Percentiles rank a stretch among this genome's conserved stretches.
Evolutionary conservation across 2,329 filamentous ascomycete species (phyloP).

Genomic region (Cercospora brassicicola): DNA sequence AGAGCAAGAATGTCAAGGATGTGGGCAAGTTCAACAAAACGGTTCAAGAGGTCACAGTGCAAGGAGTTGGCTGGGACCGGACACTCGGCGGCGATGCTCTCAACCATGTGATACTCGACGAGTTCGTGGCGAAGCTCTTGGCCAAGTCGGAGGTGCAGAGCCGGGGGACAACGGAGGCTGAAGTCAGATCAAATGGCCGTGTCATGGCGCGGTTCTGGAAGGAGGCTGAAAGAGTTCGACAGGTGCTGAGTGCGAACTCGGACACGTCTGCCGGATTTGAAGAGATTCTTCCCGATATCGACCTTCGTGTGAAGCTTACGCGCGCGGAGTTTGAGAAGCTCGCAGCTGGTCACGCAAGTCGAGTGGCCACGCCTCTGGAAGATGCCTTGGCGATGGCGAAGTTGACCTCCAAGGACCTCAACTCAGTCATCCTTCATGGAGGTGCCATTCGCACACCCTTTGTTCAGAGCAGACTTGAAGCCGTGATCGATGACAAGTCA

Average conservation of each 20-base stretch:
- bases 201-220: conserved; percentile 89
- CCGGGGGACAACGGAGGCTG: conserved; percentile 60
- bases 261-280: conserved; percentile 81
- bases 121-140: conserved; percentile 80
- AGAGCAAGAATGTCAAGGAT: conserved; percentile 86
- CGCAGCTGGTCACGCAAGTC: conserved; percentile 64
- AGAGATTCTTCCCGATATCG: conserved; percentile 84
- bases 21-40: conserved; percentile 94
- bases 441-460: conserved; percentile 89
- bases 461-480: conserved; percentile 84
- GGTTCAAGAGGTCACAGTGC: conserved; percentile 86
- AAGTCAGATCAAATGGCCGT: conserved; percentile 73
- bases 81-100: conserved; percentile 86
- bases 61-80: conserved; percentile 85
- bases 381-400: conserved; percentile 73
- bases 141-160: conserved; percentile 65
- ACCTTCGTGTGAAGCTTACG: conserved; percentile 87
- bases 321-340: conserved; percentile 80
- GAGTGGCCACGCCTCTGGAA: conserved; percentile 68
- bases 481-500: conserved; percentile 66
- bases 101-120: conserved; percentile 82
- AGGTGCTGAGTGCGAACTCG: conserved; percentile 89
- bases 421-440: conserved; percentile 90
- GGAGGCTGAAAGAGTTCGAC: conserved; percentile 81
- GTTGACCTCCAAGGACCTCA: conserved; percentile 71